Percentiles rank a stretch among this genome's conserved stretches.
Conservation (phyloP, 2,329 filamentous ascomycete genomes). For the Aspergillus vadensis region DNA sequence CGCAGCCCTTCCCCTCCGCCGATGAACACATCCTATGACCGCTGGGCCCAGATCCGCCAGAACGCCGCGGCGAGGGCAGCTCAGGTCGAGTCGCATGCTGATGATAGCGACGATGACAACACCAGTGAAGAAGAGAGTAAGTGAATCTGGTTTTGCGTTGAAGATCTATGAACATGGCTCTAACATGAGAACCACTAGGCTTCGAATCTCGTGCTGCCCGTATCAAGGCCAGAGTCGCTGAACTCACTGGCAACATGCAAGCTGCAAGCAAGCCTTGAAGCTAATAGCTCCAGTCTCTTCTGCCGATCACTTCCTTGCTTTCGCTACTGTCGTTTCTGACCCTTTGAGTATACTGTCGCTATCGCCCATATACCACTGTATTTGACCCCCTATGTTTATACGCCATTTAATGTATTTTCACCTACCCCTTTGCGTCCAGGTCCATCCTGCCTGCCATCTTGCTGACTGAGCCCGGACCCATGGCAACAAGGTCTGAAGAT, state of each 20-base stretch:
- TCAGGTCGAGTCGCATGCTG: conserved; percentile 58
- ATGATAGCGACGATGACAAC: conserved; percentile 75
- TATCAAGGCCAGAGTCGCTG: conserved; percentile 95
- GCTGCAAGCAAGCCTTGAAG: conserved; percentile 28
- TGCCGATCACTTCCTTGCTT: not conserved
- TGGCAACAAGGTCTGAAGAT: conserved; percentile 1
- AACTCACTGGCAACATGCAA: conserved; percentile 85
- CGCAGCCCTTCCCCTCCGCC: conserved; percentile 8
- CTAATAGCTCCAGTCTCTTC: not conserved
- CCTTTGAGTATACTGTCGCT: conserved; percentile 13
- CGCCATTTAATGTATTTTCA: conserved; percentile 3
- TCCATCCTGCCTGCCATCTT: not conserved
- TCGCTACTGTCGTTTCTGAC: conserved; percentile 8
- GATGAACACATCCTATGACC: conserved; percentile 60
- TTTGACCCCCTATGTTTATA: not conserved
- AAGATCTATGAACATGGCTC: conserved; percentile 7
- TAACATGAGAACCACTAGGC: conserved; percentile 55
- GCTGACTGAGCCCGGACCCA: not conserved
- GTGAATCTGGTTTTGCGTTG: conserved; percentile 41
- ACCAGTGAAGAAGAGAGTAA: conserved; percentile 94
- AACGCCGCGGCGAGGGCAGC: conserved; percentile 83
- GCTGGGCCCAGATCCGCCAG: conserved; percentile 95
- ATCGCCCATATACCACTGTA: conserved; percentile 1
- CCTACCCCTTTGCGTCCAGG: not conserved
- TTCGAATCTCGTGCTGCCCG: conserved; percentile 95